A percentile compares a stretch with the other conserved stretches of the same genome.
These are phyloP conservation scores for Paramecium bursaria DNA, from an alignment of 73 alveolate species.

Conservation along the genomic window DNA sequence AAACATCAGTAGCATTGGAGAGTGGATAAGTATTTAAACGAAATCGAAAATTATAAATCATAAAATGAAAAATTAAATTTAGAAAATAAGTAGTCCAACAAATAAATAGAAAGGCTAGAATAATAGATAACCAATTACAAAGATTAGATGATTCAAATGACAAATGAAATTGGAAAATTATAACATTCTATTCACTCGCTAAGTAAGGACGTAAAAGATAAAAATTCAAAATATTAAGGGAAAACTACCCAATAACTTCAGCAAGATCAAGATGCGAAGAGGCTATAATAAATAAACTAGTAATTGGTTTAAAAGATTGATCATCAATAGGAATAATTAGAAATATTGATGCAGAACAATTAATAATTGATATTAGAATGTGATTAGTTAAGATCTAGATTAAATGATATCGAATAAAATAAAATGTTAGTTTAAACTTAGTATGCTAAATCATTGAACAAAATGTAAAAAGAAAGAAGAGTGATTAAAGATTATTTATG, in stretches of 20 bases:
- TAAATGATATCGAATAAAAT: background rate
- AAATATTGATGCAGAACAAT: slow-evolving; percentile 8
- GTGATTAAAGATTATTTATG: slow-evolving; percentile 50
- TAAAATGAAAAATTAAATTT: slow-evolving; percentile 27
- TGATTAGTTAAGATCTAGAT: background rate
- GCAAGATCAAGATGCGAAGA: background rate
- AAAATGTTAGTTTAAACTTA: slow-evolving; percentile 4
- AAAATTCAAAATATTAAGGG: background rate
- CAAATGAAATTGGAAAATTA: slow-evolving; percentile 45
- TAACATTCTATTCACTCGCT: slow-evolving; percentile 7
- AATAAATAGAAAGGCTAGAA: slow-evolving; percentile 39
- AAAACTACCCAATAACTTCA: background rate
- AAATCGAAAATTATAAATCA: slow-evolving; percentile 20
- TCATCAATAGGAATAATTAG: background rate
- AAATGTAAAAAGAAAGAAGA: slow-evolving; percentile 32
- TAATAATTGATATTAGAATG: slow-evolving; percentile 22
- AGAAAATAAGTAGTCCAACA: slow-evolving; percentile 11
- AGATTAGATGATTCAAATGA: slow-evolving; percentile 35
- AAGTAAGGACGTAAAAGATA: background rate
- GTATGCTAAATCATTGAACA: slow-evolving; percentile 22
- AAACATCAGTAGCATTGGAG: background rate
- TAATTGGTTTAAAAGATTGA: background rate
- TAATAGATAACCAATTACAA: slow-evolving; percentile 27
- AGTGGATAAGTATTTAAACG: background rate
- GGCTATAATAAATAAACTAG: background rate